phyloP scores from a whole-genome alignment of 1,139 yeast genomes.

The Lizanozyma gosingica region DNA sequence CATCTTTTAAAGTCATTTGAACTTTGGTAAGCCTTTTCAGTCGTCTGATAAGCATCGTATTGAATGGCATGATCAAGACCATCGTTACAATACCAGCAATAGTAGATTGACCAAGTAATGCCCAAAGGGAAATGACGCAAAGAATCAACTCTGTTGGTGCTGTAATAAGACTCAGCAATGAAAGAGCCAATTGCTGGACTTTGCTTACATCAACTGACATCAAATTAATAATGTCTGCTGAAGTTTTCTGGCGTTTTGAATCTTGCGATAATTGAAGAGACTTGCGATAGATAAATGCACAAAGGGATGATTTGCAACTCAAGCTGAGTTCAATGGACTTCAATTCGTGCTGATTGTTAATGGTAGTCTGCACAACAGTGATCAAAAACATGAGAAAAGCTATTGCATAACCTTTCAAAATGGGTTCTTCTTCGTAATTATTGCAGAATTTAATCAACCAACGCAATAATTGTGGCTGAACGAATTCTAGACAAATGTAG shows the following conservation, averaged over 20 bases:
- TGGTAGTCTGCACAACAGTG: constrained; percentile 35
- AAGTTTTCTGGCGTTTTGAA: constrained; percentile 33
- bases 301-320: constrained; percentile 42
- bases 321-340: constrained; percentile 44
- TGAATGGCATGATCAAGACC: constrained; percentile 50
- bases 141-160: constrained; percentile 51
- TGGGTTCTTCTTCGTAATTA: constrained; percentile 21
- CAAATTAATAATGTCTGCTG: constrained; percentile 51
- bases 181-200: constrained; percentile 44
- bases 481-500: constrained; percentile 36
- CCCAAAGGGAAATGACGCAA: constrained; percentile 47
- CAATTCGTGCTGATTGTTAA: constrained; percentile 45
- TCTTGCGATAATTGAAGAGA: constrained; percentile 39
- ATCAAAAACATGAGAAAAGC: constrained; percentile 42
- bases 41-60: constrained; percentile 39
- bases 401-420: constrained; percentile 43
- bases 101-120: constrained; percentile 53
- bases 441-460: constrained; percentile 39
- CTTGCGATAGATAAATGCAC: constrained; percentile 43
- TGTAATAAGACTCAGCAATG: constrained; percentile 45
- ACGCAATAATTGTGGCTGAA: constrained; percentile 51
- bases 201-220: constrained; percentile 53
- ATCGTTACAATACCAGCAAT: constrained; percentile 51
- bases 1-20: constrained; percentile 64
- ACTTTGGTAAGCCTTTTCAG: constrained; percentile 41